Evolutionary conservation across 495 filamentous ascomycete genomes (phyloP).

Genomic region (Xylaria flabelliformis): DNA sequence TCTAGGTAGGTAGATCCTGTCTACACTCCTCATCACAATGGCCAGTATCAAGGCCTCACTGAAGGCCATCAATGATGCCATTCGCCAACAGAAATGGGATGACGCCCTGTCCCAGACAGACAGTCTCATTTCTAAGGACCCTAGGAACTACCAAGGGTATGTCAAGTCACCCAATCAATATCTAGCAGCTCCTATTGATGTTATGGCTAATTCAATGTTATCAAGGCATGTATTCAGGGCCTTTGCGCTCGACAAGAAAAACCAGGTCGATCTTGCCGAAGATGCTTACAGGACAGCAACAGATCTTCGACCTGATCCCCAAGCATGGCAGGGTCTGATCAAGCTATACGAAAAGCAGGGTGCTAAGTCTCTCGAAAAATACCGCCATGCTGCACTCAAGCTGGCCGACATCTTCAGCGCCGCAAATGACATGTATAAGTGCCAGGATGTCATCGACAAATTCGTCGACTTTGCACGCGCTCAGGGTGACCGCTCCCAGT

Average conservation of each 20-base stretch:
- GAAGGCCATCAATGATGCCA: conserved; percentile 79
- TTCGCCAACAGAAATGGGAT: conserved; percentile 81
- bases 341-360: conserved; percentile 82
- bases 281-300: conserved; percentile 77
- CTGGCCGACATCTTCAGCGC: conserved; percentile 78
- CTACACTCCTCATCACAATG: conserved; percentile 43
- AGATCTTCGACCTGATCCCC: conserved; percentile 58
- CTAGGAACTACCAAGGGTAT: conserved; percentile 82
- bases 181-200: neutral
- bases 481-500: conserved; percentile 73
- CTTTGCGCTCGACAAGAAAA: conserved; percentile 77
- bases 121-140: conserved; percentile 70
- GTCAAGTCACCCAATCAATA: conserved; percentile 8
- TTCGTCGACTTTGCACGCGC: conserved; percentile 71
- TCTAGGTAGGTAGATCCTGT: conserved; percentile 8
- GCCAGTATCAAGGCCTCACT: conserved; percentile 73
- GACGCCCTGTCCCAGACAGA: conserved; percentile 72
- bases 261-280: conserved; percentile 72
- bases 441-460: conserved; percentile 82
- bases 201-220: neutral
- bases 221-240: conserved; percentile 73
- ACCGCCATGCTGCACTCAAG: conserved; percentile 71
- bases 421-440: conserved; percentile 68
- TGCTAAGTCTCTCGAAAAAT: conserved; percentile 69
- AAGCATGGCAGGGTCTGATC: conserved; percentile 91